These are phyloP conservation scores for Blastomyces gilchristii DNA, from an alignment of 2,329 filamentous ascomycete species.

Conservation along the genomic window DNA sequence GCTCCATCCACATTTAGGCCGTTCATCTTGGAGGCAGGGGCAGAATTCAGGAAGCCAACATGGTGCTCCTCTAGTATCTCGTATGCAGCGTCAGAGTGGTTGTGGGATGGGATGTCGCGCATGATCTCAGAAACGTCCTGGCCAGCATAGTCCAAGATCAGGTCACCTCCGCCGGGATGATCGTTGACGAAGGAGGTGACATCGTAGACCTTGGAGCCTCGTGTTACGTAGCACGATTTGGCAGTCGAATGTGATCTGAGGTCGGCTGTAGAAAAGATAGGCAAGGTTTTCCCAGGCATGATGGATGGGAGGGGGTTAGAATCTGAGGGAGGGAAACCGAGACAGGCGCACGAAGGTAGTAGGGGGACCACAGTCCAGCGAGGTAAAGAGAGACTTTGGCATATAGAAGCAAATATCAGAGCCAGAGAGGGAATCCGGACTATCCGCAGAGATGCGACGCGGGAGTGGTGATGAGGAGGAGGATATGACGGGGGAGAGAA, in stretches of 20 bases:
- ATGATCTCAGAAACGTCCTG: conserved; percentile 77
- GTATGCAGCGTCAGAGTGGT: conserved; percentile 86
- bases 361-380: not conserved
- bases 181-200: conserved; percentile 82
- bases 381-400: not conserved
- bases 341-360: not conserved
- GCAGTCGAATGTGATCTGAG: conserved; percentile 68
- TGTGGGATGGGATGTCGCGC: conserved; percentile 70
- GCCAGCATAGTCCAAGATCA: conserved; percentile 82
- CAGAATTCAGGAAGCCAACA: conserved; percentile 64
- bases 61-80: conserved; percentile 83
- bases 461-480: not conserved
- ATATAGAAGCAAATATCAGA: not conserved
- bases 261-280: conserved; percentile 70
- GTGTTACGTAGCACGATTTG: conserved; percentile 85
- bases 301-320: not conserved
- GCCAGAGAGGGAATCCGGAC: not conserved
- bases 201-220: conserved; percentile 87
- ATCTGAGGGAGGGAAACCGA: not conserved
- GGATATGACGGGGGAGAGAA: too few relatives aligned
- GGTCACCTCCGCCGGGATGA: conserved; percentile 80
- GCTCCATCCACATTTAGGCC: conserved; percentile 30
- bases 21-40: conserved; percentile 45
- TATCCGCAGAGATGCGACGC: not conserved
- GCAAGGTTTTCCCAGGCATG: conserved; percentile 75